A percentile compares a stretch with the other conserved stretches of the same genome.
These are phyloP conservation scores for Amanita exitialis DNA, from an alignment of 768 basidiomycete genomes.

Conservation along the genomic window DNA sequence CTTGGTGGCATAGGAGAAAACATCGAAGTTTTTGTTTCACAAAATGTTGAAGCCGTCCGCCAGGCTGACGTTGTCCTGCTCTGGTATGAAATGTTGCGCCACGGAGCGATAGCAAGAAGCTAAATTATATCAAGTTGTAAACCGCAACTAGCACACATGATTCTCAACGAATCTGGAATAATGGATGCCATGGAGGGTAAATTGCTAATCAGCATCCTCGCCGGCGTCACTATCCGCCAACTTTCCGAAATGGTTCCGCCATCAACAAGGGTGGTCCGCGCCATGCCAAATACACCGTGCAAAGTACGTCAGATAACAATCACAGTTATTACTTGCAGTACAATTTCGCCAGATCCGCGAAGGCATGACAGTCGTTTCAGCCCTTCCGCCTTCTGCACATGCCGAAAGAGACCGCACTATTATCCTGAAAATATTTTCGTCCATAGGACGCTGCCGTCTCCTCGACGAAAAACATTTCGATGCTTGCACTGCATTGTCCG, in stretches of 20 bases:
- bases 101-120: neutral
- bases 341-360: slow-evolving; percentile 71
- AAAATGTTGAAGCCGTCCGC: slow-evolving; percentile 64
- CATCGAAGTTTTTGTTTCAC: slow-evolving; percentile 62
- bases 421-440: slow-evolving; percentile 90
- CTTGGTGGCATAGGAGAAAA: slow-evolving; percentile 49
- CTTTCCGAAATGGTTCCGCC: slow-evolving; percentile 64
- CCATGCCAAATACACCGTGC: slow-evolving; percentile 98
- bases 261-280: slow-evolving; percentile 80
- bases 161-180: slow-evolving; percentile 70
- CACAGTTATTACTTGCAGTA: neutral
- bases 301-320: slow-evolving; percentile 43
- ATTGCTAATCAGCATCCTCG: slow-evolving; percentile 92
- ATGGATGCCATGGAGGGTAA: slow-evolving; percentile 79
- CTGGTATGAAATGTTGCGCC: slow-evolving; percentile 43
- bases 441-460: slow-evolving; percentile 92
- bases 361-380: slow-evolving; percentile 94
- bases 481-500: slow-evolving; percentile 93
- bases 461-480: slow-evolving; percentile 98
- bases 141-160: slow-evolving; percentile 73
- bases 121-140: slow-evolving; percentile 60
- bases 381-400: slow-evolving; percentile 41
- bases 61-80: slow-evolving; percentile 81
- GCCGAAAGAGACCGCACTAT: slow-evolving; percentile 57
- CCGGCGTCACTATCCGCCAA: slow-evolving; percentile 89